Evolutionary conservation across 2,329 filamentous ascomycete species (phyloP), one percentile per base, ranked within the genome.

Genomic region (Phoma sp.): DNA sequence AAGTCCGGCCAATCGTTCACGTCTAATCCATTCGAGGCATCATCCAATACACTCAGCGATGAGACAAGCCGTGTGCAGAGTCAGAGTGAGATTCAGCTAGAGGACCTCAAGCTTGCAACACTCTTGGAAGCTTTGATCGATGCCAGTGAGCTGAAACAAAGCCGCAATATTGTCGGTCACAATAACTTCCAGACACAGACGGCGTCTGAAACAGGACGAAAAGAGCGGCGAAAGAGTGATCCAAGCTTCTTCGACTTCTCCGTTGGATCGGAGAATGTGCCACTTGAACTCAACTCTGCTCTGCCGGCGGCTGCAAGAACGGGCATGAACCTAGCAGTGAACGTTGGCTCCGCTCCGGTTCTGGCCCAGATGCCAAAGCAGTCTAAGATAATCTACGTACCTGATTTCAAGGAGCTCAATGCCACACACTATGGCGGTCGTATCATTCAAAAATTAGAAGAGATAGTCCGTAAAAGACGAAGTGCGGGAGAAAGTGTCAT

Each of bases 331-430:
- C 48, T 72, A 43, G 35, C 55, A 22, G 45, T 69, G 9, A 59
- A 64, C n/a, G 32, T 68, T 24, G 60, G 47, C 40, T 62, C 55
- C 58, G 65, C 55, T 45, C 51, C 44, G 38, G 7, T 44, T 41
- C 29, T 58, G 59, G 25, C 56, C 48, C 47, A 48, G 52, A 69
- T 63, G 18, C 59, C 58, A 18, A 55, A 69, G 65, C 69, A 80
- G 43, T 81, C 80, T 23, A 81, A 92, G 7, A 87, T 98, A 53
- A 80, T 96, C 35, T 91, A 91, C 64, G 78, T 96, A 10, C 85
- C 89, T 69, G 91, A 98, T 70, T 89, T 91, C 66, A 86, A 89
- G 47, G 90, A 96, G 59, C 80, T 99, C 7, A 85, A 83, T 64
- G 83, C 84, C 67, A 87, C 89, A 0, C 73, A 83, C 5, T 86